A percentile compares a stretch with the other conserved stretches of the same genome.
Conservation (phyloP, 306 rosid genomes). For the Carpinus fangiana region DNA sequence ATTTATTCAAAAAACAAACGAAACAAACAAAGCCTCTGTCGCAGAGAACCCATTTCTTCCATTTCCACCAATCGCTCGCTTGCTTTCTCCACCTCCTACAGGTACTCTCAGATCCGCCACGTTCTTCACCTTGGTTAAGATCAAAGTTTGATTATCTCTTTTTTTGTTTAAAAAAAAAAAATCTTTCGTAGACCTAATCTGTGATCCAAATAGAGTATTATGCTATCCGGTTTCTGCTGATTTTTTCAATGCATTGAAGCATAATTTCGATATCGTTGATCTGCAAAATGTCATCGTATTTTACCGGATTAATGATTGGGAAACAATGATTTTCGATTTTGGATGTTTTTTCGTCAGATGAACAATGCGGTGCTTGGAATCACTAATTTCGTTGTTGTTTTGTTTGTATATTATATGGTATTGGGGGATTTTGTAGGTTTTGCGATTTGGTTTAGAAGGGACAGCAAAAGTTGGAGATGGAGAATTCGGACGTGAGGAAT, state of each 20-base stretch:
- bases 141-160: neutral
- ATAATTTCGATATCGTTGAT: neutral
- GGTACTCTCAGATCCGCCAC: conserved; percentile 25
- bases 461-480: conserved; percentile 45
- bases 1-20: conserved; percentile 20
- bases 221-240: too few species aligned
- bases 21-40: conserved; percentile 22
- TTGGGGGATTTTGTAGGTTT: conserved; percentile 22
- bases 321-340: neutral
- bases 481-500: conserved; percentile 46
- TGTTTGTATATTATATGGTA: neutral
- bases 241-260: neutral
- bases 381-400: neutral
- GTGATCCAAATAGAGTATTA: neutral
- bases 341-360: neutral
- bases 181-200: neutral
- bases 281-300: neutral
- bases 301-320: neutral
- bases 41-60: neutral
- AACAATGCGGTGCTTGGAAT: neutral
- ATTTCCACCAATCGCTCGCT: conserved; percentile 10
- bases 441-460: conserved; percentile 9
- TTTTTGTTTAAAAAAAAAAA: too few species aligned
- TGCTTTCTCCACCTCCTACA: conserved; percentile 18
- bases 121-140: neutral